Conservation (phyloP, 306 rosid genomes). For the Vigna angularis region DNA sequence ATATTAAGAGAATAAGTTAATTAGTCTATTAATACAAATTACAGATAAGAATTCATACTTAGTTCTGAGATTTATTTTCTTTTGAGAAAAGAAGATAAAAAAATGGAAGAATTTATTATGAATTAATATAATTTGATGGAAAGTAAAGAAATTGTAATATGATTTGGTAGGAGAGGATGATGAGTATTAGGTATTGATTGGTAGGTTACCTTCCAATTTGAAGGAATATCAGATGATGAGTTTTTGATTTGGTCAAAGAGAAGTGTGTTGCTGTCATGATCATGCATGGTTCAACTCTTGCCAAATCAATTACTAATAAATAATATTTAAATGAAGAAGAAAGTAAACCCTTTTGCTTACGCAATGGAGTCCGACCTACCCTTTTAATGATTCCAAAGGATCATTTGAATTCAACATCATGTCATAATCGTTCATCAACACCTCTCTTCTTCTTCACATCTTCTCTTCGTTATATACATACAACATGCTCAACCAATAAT, state of each 20-base stretch:
- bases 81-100: too few relatives aligned
- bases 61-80: too few relatives aligned
- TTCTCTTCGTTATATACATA: too few relatives aligned
- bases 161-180: too few relatives aligned
- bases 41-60: too few relatives aligned
- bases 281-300: constrained; percentile 29
- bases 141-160: too few relatives aligned
- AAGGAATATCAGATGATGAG: constrained; percentile 19
- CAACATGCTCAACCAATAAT: not conserved
- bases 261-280: constrained; percentile 2
- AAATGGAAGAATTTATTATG: too few relatives aligned
- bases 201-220: constrained; percentile 45
- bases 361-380: constrained; percentile 17
- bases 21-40: too few relatives aligned
- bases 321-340: constrained; percentile 27
- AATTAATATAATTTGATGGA: too few relatives aligned
- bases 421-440: too few relatives aligned
- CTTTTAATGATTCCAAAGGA: constrained; percentile 36
- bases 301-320: not conserved
- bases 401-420: constrained; percentile 37
- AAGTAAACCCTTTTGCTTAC: not conserved
- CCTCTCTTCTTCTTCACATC: too few relatives aligned
- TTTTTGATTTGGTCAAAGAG: constrained; percentile 39
- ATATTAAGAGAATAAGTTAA: too few relatives aligned
- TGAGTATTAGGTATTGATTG: not conserved